phyloP scores from a whole-genome alignment of 78 protist genomes.

The Emiliania huxleyi region DNA sequence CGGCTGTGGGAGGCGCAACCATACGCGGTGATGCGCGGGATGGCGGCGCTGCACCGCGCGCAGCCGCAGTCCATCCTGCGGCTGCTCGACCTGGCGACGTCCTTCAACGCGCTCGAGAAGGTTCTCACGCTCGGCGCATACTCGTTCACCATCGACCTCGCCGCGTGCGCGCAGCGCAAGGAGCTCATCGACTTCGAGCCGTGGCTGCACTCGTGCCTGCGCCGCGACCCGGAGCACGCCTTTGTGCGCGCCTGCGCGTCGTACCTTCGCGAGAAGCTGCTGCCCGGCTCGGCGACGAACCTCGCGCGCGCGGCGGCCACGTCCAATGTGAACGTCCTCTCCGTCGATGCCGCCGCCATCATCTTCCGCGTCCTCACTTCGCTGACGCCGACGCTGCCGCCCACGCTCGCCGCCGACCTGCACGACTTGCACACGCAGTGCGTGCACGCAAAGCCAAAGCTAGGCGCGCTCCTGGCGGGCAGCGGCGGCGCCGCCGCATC shows the following conservation, averaged over 20 bases:
- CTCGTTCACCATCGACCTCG: conserved; percentile 79
- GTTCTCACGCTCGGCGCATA: conserved; percentile 47
- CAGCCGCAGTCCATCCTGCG: conserved; percentile 63
- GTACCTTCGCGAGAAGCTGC: not conserved
- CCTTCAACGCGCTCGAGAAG: conserved; percentile 21
- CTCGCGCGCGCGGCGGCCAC: not conserved
- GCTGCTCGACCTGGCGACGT: conserved; percentile 72
- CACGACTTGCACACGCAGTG: not conserved
- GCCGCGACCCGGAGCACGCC: not conserved
- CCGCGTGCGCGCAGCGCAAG: conserved; percentile 74
- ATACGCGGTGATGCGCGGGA: conserved; percentile 45
- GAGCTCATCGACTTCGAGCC: conserved; percentile 73
- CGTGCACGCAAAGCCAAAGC: not conserved
- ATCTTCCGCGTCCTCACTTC: not conserved
- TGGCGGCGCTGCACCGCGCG: conserved; percentile 55
- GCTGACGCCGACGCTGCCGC: not conserved
- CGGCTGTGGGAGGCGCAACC: conserved; percentile 3
- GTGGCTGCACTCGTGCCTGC: conserved; percentile 71
- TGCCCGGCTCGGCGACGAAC: not conserved
- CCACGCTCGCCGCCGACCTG: not conserved
- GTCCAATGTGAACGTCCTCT: not conserved
- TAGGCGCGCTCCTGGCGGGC: not conserved
- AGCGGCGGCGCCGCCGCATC: not conserved
- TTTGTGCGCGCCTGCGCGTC: not conserved
- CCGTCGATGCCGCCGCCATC: not conserved